These are phyloP conservation scores for Ilyonectria destructans DNA, from an alignment of 2,329 filamentous ascomycete species.

Conservation along the genomic window DNA sequence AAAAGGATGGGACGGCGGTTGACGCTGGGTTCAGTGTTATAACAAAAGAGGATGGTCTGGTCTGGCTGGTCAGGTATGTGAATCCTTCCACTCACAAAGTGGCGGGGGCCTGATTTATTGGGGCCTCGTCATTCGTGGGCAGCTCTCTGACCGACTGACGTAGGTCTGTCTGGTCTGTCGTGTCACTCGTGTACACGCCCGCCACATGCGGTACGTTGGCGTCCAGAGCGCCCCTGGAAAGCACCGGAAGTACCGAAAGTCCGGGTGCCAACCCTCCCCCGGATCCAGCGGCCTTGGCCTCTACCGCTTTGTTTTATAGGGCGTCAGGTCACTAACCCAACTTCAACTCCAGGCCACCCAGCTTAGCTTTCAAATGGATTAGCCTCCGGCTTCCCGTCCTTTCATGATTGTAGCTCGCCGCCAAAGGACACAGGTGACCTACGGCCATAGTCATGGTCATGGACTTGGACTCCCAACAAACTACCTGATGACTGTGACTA, in stretches of 20 bases:
- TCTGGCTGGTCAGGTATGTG: neutral
- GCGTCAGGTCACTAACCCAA: constrained; percentile 1
- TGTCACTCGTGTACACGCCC: neutral
- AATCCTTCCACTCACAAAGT: constrained; percentile 19
- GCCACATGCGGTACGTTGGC: neutral
- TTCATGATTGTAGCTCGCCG: constrained; percentile 5
- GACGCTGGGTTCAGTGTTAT: neutral
- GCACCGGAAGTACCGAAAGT: neutral
- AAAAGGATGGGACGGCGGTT: neutral
- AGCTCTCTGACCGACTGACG: constrained; percentile 13
- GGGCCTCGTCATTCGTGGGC: constrained; percentile 26
- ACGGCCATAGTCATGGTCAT: neutral
- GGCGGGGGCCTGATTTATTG: constrained; percentile 20
- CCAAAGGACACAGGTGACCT: constrained; percentile 7
- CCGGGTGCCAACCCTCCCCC: neutral
- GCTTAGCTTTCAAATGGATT: neutral
- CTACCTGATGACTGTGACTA: constrained; percentile 2
- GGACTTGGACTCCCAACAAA: constrained; percentile 5
- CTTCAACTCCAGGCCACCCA: neutral
- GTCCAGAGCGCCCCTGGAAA: neutral
- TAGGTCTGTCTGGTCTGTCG: neutral
- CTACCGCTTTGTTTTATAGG: constrained; percentile 27
- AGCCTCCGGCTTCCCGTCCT: constrained; percentile 3
- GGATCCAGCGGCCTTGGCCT: constrained; percentile 4
- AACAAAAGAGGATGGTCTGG: neutral